Base-by-base conservation (phyloP, 176 grass and related monocot species). In the Aechmea fasciata region DNA sequence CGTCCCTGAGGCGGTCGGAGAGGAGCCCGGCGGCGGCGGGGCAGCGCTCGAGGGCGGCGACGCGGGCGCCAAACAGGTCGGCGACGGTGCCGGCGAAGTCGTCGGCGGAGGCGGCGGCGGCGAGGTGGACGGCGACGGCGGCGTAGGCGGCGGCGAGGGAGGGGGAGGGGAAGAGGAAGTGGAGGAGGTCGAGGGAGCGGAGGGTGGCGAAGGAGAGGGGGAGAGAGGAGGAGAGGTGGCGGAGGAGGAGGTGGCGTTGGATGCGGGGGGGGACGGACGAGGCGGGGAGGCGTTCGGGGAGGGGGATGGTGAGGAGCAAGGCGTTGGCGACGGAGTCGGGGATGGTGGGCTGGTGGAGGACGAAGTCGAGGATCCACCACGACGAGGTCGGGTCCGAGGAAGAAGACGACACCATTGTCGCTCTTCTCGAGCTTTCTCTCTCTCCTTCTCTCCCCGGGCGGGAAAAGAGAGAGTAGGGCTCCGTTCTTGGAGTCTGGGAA, bases 131-230 rank as follows among this genome's bases (percentile, higher is more conserved):
- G 48, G 73, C 23, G 10, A 77, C 41, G 53, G 5, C 72, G 71
- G 4, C 79, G 71, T 0, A 82, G 70, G 33, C 72, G 18, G 20
- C 68, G 75, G 33, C 75, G 77, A 67, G 79, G 72, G 71, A 84
- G 49, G 62, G 80, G 75, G 66, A 91, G 48, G 2, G 69, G 63
- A 10, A 83, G 51, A 87, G 65, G 10, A 73, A 66, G 84, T 91
- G 83, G 81, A 87, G 85, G 67, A 87, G 74, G 11, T 64, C 62
- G 24, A 61, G 15, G 62, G 62, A 25, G 62, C 20, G 18, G 62
- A 64, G 22, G 9, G 62, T 23, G 24, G 62, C 1, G 20, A 11
- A 23, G 1, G 20, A 28, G 62, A 28, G 22, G 62, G 11, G 11
- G 62, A 11, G 23, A 2, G n/a, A 12, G 62, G 62, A 13, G 22